Conservation (phyloP, 2,329 filamentous ascomycete genomes). For the Apiospora hydei region DNA sequence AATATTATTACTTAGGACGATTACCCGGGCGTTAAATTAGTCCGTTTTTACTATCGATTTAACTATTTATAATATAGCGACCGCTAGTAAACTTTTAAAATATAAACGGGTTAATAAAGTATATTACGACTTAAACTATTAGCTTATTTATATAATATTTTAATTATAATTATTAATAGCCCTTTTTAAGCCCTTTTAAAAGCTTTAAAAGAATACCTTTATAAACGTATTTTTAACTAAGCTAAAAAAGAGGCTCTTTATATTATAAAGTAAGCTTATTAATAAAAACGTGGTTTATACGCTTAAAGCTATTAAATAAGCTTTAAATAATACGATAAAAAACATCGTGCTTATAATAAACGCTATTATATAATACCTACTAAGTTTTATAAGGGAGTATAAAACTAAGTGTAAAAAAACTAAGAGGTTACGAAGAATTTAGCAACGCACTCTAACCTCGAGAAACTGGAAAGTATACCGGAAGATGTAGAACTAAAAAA, state of each 20-base stretch:
- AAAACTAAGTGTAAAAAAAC: background rate
- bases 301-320: too few relatives aligned
- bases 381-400: background rate
- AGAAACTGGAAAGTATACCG: background rate
- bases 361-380: background rate
- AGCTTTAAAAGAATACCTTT: background rate
- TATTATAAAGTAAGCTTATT: too few relatives aligned
- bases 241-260: too few relatives aligned
- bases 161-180: background rate
- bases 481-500: background rate
- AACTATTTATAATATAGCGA: background rate
- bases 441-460: background rate
- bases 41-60: background rate
- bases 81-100: background rate
- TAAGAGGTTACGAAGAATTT: background rate
- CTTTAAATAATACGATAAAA: too few relatives aligned
- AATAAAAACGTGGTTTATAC: too few relatives aligned
- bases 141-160: background rate
- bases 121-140: background rate
- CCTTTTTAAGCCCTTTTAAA: background rate
- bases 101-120: background rate
- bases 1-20: too few relatives aligned
- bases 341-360: background rate
- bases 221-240: too few relatives aligned
- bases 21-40: too few relatives aligned